Base-by-base conservation (phyloP, 1,139 yeast species). In the Geotrichum fermentans region DNA sequence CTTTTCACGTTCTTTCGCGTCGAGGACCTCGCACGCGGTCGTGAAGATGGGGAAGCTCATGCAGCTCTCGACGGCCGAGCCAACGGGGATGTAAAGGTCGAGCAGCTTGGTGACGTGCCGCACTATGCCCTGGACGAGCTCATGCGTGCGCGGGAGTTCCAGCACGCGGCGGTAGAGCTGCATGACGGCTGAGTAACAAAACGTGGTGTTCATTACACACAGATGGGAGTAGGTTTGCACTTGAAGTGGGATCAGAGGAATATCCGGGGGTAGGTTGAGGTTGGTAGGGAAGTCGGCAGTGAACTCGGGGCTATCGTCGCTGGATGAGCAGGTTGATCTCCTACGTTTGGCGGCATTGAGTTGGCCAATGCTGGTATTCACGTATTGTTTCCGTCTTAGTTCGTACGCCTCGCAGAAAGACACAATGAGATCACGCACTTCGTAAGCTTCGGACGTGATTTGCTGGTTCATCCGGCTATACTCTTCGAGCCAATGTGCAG, bases 91-190 rank as follows among this genome's bases (percentile, higher is more conserved):
- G 44, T 69, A 61, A 1, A 61, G 58, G 40, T 64, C 68, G 2
- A 75, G 58, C 2, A 71, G 62, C 5, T 57, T 55, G 1, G 71
- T 71, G 57, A 75, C 72, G 20, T 67, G 69, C 10, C 54, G 54
- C 2, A 76, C 74, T n/a, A 75, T 53, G 8, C 69, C 69, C 53
- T 74, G 80, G 1, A 79, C 74, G 2, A 72, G 53, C 0, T 59
- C 58, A 13, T 79, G 74, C 17, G 61, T 62, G 24, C 77, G 58
- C 0, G 79, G 77, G 3, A 75, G 58, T 37, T 59, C 58, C 16
- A 78, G 61, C 0, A 75, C 80, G 30, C 83, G 65, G 17, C 82
- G 67, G 56, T 75, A 75, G 18, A 79, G 62, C 53, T 77, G 79
- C 34, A 78, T 65, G 17, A 77, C 62, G 0, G 78, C 80, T 58